phyloP scores from a whole-genome alignment of 2,329 filamentous ascomycete species.

The Boeremia lycopersici region DNA sequence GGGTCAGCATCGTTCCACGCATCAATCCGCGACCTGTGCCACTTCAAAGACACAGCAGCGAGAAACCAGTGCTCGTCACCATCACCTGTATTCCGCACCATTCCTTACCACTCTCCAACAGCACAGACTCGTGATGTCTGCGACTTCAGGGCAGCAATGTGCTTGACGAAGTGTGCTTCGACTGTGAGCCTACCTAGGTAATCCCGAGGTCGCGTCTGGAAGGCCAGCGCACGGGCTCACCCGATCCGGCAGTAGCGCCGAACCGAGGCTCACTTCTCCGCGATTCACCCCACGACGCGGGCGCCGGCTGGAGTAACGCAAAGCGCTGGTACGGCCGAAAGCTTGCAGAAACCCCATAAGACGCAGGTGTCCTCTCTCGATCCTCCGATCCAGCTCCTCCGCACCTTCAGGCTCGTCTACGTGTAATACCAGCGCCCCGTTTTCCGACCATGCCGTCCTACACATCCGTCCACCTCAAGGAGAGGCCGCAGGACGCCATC shows the following conservation, averaged over 20 bases:
- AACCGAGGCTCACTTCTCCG: slow-evolving; percentile 27
- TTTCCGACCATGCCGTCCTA: slow-evolving; percentile 46
- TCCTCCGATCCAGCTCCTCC: neutral
- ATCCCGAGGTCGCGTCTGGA: neutral
- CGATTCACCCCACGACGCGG: slow-evolving; percentile 21
- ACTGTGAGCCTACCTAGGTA: neutral
- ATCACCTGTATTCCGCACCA: too few species aligned
- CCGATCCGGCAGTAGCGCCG: slow-evolving; percentile 12
- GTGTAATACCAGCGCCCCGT: neutral
- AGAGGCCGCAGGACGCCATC: slow-evolving; percentile 66
- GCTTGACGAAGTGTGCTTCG: too few species aligned
- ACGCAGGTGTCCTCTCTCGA: neutral
- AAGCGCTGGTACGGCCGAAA: slow-evolving; percentile 22
- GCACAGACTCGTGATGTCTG: too few species aligned
- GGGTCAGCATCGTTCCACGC: too few species aligned
- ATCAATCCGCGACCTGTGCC: too few species aligned
- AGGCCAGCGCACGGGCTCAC: neutral
- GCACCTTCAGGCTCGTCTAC: neutral
- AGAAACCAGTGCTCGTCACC: too few species aligned
- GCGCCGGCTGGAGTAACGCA: slow-evolving; percentile 17
- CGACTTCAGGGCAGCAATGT: too few species aligned
- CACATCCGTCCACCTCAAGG: slow-evolving; percentile 63
- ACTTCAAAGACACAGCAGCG: too few species aligned
- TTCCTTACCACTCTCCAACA: too few species aligned
- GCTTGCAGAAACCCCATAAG: slow-evolving; percentile 2